These are phyloP conservation scores for Scheffersomyces ergatensis DNA, from an alignment of 805 yeast species.

Conservation along the genomic window DNA sequence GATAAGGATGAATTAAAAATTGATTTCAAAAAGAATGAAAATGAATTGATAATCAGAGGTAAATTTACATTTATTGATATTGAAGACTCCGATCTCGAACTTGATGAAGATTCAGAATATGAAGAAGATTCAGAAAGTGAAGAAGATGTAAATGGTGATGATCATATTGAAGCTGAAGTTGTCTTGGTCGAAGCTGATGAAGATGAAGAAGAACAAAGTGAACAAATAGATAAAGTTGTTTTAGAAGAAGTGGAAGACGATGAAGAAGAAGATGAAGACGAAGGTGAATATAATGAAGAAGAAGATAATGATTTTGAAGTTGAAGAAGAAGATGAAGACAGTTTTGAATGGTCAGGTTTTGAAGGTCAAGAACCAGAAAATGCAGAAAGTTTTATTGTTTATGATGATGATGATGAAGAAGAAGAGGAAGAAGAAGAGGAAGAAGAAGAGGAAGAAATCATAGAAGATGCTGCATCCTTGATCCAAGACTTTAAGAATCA, in stretches of 20 bases:
- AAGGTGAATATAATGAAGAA: constrained; percentile 11
- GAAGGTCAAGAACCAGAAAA: constrained; percentile 12
- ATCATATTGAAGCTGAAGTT: constrained; percentile 11
- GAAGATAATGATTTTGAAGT: constrained; percentile 7
- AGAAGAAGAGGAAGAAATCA: constrained; percentile 34
- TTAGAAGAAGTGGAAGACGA: constrained; percentile 7
- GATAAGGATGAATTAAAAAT: constrained; percentile 38
- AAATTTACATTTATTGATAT: constrained; percentile 32
- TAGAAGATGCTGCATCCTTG: constrained; percentile 37
- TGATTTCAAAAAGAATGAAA: constrained; percentile 37
- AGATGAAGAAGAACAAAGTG: constrained; percentile 8
- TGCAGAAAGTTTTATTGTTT: background rate
- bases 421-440: constrained; percentile 9
- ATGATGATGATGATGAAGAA: constrained; percentile 8
- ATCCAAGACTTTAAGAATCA: constrained; percentile 37
- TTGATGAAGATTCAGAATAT: constrained; percentile 16
- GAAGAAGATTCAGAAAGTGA: constrained; percentile 16
- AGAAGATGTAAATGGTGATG: constrained; percentile 9
- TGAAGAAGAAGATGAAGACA: constrained; percentile 7
- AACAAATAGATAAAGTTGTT: constrained; percentile 8
- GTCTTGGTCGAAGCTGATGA: constrained; percentile 14
- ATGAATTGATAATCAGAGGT: constrained; percentile 40
- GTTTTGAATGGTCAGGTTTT: constrained; percentile 3
- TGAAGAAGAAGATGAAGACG: constrained; percentile 5
- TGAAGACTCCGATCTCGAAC: constrained; percentile 14